A percentile compares a stretch with the other conserved stretches of the same genome.
These are phyloP conservation scores for Aspergillus luchuensis DNA, from an alignment of 2,329 filamentous ascomycete species.

Conservation along the genomic window DNA sequence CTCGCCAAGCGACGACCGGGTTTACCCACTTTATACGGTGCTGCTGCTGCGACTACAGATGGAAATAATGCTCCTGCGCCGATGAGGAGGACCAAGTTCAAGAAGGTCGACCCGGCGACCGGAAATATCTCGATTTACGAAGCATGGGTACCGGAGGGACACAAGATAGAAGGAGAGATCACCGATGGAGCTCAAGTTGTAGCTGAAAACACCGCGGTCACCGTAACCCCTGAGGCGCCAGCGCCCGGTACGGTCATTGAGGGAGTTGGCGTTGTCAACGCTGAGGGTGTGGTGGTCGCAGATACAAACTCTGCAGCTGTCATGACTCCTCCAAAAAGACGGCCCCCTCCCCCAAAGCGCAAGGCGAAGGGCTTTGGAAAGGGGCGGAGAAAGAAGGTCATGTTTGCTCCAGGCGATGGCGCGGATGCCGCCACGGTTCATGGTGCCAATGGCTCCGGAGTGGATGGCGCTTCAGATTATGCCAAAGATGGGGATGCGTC, in stretches of 20 bases:
- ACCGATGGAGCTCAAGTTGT: slow-evolving; percentile 57
- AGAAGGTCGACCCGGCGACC: slow-evolving; percentile 70
- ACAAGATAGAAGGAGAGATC: slow-evolving; percentile 79
- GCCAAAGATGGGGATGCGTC: slow-evolving; percentile 51
- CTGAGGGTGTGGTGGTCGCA: slow-evolving; percentile 61
- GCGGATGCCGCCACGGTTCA: slow-evolving; percentile 39
- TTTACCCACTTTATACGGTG: slow-evolving; percentile 55
- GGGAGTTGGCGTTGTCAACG: slow-evolving; percentile 61
- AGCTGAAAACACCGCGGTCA: slow-evolving; percentile 43
- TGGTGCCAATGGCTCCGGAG: slow-evolving; percentile 43
- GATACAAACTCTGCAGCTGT: slow-evolving; percentile 48
- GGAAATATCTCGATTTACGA: slow-evolving; percentile 85
- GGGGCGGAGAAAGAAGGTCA: slow-evolving; percentile 73
- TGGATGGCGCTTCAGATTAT: slow-evolving; percentile 31
- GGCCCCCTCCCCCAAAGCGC: slow-evolving; percentile 75
- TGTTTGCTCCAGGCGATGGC: slow-evolving; percentile 53
- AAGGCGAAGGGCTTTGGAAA: slow-evolving; percentile 79
- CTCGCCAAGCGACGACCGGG: slow-evolving; percentile 64
- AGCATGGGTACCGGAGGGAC: slow-evolving; percentile 76
- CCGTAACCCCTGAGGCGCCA: slow-evolving; percentile 45
- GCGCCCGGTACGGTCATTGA: slow-evolving; percentile 62
- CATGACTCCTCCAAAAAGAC: slow-evolving; percentile 58
- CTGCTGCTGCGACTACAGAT: slow-evolving; percentile 25
- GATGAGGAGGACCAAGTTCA: slow-evolving; percentile 79
- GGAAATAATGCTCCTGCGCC: slow-evolving; percentile 46